Evolutionary conservation across 2,329 filamentous ascomycete genomes (phyloP).

Genomic region (Colletotrichum shisoi): DNA sequence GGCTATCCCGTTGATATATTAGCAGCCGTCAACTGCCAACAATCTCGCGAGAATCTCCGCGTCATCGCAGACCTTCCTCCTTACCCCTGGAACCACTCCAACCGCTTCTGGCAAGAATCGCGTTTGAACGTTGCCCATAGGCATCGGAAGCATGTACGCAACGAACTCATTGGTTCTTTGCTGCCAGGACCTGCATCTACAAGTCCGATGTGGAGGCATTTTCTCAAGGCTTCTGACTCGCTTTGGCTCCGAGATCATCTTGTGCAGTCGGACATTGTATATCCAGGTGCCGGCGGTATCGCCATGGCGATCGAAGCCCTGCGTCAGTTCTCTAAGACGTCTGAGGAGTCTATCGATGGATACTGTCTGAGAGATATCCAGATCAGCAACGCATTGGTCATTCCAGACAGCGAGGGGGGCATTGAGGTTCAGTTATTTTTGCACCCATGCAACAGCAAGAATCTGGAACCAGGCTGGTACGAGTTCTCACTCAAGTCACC

Average conservation of each 20-base stretch:
- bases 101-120: slow-evolving; percentile 34
- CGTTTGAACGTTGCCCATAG: slow-evolving; percentile 32
- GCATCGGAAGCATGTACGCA: slow-evolving; percentile 15
- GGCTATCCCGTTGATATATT: slow-evolving; percentile 20
- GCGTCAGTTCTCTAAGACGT: slow-evolving; percentile 2
- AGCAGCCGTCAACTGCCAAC: slow-evolving; percentile 37
- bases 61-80: slow-evolving; percentile 38
- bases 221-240: slow-evolving; percentile 45
- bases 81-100: slow-evolving; percentile 40
- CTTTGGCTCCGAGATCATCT: slow-evolving; percentile 58
- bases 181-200: slow-evolving; percentile 39
- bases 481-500: slow-evolving; percentile 44
- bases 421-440: slow-evolving; percentile 24
- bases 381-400: slow-evolving; percentile 37
- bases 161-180: slow-evolving; percentile 31
- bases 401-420: slow-evolving; percentile 20
- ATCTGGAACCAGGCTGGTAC: slow-evolving; percentile 26
- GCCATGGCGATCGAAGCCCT: slow-evolving; percentile 43
- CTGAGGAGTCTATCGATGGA: slow-evolving; percentile 21
- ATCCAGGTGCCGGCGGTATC: slow-evolving; percentile 50
- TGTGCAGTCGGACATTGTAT: slow-evolving; percentile 55
- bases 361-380: slow-evolving; percentile 39
- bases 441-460: slow-evolving; percentile 16
- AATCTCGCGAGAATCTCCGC: background rate
- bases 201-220: slow-evolving; percentile 15